A percentile compares a stretch with the other conserved stretches of the same genome.
phyloP scores from a whole-genome alignment of 768 basidiomycete genomes.

The Termitomyces bulborhizus region DNA sequence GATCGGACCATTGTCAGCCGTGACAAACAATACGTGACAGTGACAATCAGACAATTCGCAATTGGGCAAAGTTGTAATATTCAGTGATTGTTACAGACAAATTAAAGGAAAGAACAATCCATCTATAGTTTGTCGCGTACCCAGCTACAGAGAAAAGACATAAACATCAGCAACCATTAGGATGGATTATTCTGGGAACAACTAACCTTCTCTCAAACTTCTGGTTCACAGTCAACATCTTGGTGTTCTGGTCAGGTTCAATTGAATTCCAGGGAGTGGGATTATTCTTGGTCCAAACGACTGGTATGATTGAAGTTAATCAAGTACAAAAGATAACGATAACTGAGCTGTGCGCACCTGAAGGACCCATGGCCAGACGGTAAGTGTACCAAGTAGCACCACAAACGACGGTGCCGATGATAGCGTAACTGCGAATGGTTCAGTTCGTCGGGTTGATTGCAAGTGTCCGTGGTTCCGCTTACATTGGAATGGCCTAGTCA shows the following conservation, averaged over 20 bases:
- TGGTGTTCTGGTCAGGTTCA: conserved; percentile 68
- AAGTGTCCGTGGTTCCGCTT: conserved; percentile 15
- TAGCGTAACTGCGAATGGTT: conserved; percentile 34
- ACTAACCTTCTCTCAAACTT: conserved; percentile 70
- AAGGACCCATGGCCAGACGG: conserved; percentile 57
- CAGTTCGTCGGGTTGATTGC: conserved; percentile 3
- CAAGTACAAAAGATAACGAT: not conserved
- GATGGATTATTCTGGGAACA: not conserved
- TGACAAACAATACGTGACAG: conserved; percentile 5
- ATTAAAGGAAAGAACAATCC: conserved; percentile 11
- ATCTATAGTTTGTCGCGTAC: conserved; percentile 64
- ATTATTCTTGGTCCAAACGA: conserved; percentile 60
- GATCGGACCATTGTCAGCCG: not conserved
- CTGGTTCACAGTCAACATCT: conserved; percentile 63
- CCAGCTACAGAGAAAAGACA: conserved; percentile 45
- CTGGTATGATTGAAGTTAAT: conserved; percentile 18
- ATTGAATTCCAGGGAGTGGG: conserved; percentile 88
- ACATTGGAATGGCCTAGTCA: conserved; percentile 47
- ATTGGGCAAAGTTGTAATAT: conserved; percentile 9
- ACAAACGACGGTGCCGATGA: conserved; percentile 41
- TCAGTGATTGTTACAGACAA: conserved; percentile 13
- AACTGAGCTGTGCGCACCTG: conserved; percentile 29
- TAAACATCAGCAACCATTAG: conserved; percentile 6
- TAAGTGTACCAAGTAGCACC: conserved; percentile 66
- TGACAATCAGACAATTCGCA: not conserved